Base-by-base conservation (phyloP, 78 protist species). In the Diacronema lutheri region DNA sequence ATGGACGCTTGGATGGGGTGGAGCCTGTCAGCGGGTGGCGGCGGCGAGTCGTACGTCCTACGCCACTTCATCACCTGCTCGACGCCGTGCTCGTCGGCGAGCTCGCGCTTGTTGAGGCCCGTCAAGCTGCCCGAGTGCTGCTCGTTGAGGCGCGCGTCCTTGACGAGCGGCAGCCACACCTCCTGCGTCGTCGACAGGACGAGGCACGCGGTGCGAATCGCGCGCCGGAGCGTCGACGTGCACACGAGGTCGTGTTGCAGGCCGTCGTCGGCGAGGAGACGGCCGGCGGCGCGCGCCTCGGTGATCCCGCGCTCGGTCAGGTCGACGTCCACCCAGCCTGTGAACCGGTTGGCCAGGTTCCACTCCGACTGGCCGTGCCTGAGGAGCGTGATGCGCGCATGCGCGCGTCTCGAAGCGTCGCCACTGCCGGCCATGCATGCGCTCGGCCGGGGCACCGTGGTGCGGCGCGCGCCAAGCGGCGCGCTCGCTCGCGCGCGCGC, bases 281-380 rank as follows among this genome's bases (percentile, higher is more conserved):
- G 38, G 9, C 96, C 97, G 13, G 94, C 98, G 14, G 46, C 86
- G 20, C 81, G 69, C 60, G 98, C 97, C 89, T 96, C 98, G n/a
- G 33, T 31, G n/a, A 92, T 86, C 57, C 98, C 94, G 23, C 58
- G 56, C 44, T 74, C 92, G 31, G 95, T 79, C 31, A 95, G 91
- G 66, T 33, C 93, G 31, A 95, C 98, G 79, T 96, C 98, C 16
- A 89, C 91, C 98, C 98, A 96, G 25, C 98, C 97, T 2, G 97
- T 95, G 86, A 96, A 94, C 26, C 87, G 64, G 82, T 96, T 96
- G 73, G 88, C 95, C 33, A 88, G 44, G 69, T 96, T 94, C 96
- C 96, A 96, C 81, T 79, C 76, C 40, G 87, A 64, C 78, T 95
- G 96, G 33, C 97, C 97, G 85, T 95, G 97, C 44, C 97, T 84